These are phyloP conservation scores for Fragosphaeria purpurea DNA, from an alignment of 2,329 filamentous ascomycete species.

Conservation along the genomic window DNA sequence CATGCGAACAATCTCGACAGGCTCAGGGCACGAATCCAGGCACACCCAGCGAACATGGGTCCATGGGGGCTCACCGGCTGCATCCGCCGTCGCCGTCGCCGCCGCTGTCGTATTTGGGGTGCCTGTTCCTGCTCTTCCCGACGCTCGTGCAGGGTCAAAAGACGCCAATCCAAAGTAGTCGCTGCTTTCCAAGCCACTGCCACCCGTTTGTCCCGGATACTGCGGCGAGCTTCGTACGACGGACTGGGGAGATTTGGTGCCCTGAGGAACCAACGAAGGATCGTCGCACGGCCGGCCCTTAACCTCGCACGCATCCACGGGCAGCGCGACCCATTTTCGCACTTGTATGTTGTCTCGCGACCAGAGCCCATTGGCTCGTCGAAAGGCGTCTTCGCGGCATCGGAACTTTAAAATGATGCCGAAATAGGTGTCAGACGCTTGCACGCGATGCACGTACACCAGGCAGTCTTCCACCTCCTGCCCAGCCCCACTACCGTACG, in stretches of 20 bases:
- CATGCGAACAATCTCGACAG: constrained; percentile 79
- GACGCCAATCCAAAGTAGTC: constrained; percentile 3
- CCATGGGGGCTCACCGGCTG: constrained; percentile 58
- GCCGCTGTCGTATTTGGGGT: neutral
- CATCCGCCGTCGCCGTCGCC: constrained; percentile 1
- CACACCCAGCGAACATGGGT: constrained; percentile 83
- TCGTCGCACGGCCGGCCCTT: constrained; percentile 62
- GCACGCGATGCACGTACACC: constrained; percentile 83
- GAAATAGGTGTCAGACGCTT: constrained; percentile 75
- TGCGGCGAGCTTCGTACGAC: constrained; percentile 27
- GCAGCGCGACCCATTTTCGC: constrained; percentile 69
- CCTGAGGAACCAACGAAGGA: constrained; percentile 32
- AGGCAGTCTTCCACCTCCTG: constrained; percentile 63
- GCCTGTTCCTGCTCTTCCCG: constrained; percentile 12
- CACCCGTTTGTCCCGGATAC: neutral
- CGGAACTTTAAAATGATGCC: constrained; percentile 85
- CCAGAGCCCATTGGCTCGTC: constrained; percentile 89
- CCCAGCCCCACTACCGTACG: neutral
- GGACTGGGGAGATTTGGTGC: constrained; percentile 41
- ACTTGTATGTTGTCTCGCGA: constrained; percentile 83
- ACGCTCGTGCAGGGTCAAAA: constrained; percentile 1
- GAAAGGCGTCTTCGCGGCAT: constrained; percentile 71
- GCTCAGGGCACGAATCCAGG: constrained; percentile 56
- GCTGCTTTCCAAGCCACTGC: neutral
- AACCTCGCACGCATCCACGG: constrained; percentile 79